Base-by-base conservation (phyloP, 2,329 filamentous ascomycete species). In the Diaporthe vaccinii region DNA sequence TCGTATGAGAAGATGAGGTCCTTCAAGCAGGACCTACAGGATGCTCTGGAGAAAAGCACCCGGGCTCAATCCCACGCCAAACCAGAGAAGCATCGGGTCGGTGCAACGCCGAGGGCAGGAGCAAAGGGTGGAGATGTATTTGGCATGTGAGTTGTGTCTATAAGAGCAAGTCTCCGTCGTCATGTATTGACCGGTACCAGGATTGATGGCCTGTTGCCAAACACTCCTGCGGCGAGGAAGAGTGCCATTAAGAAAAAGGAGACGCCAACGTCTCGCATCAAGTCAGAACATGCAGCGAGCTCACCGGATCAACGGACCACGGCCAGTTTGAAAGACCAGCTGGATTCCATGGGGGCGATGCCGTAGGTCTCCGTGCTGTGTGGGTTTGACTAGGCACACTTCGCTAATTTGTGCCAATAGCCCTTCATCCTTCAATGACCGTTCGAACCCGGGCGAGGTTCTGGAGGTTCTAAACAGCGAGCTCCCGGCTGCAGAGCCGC, bases 21-120 rank as follows among this genome's bases (percentile, higher is more conserved):
- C 73, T 93, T 99, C 82, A 98, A 98, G 84, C 94, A 95, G 81
- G 93, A 94, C 80, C 89, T 98, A 10, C 95, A 96, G 81, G 95
- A 98, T 80, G 89, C 91, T 51, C 86, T 98, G 71, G 96, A 98
- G 83, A 91, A 94, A 77, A 93, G 92, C 80, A 93, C 90, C 78
- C 90, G 94, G 76, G 78, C 82, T 20, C 90, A 90, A 80, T 88
- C 87, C 9, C 90, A 93, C 79, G 86, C 90, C 78, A 90, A 91
- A 80, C 87, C 90, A 65, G 88, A 92, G 77, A 93, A 93, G 81
- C 70, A 73, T 51, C 90, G 91, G 76, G 85, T 86, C 62, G 88
- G 87, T 44, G 90, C 90, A 7, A 93, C 93, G 57, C 92, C 92
- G 41, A 91, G 94, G 65, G 88, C 90, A 62, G 85, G 85, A 8